phyloP scores from a whole-genome alignment of 2,329 filamentous ascomycete species.

The Xylariaceae sp. region DNA sequence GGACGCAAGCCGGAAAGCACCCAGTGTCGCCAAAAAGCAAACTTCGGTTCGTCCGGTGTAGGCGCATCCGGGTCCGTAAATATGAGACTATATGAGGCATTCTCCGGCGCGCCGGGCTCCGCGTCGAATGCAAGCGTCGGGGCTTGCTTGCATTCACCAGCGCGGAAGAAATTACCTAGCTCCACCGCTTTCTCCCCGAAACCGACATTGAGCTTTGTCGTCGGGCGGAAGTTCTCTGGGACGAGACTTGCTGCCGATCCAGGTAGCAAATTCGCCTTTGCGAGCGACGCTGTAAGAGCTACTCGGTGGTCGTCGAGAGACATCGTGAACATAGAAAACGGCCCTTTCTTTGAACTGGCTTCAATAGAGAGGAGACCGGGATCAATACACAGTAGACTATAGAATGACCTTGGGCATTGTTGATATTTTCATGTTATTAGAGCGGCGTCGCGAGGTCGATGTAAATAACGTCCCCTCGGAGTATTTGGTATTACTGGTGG shows the following conservation, averaged over 20 bases:
- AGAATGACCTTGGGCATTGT: no score
- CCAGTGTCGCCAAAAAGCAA: constrained; percentile 54
- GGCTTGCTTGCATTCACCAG: constrained; percentile 35
- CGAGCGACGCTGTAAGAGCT: constrained; percentile 33
- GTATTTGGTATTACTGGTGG: background rate
- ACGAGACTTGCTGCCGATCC: constrained; percentile 40
- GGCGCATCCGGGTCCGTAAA: constrained; percentile 53
- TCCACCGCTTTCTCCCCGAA: constrained; percentile 35
- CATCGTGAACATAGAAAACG: no score
- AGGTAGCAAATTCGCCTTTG: constrained; percentile 39
- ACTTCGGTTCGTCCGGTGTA: constrained; percentile 51
- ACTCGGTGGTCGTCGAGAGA: constrained; percentile 23
- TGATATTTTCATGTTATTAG: background rate
- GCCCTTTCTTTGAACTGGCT: no score
- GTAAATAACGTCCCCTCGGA: background rate
- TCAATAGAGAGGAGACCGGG: background rate
- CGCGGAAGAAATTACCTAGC: constrained; percentile 40
- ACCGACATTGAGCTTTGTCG: constrained; percentile 37
- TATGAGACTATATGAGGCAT: constrained; percentile 43
- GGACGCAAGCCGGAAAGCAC: constrained; percentile 42
- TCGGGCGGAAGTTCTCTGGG: constrained; percentile 40
- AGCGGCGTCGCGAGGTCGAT: background rate
- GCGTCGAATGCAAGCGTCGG: constrained; percentile 38
- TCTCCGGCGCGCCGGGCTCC: constrained; percentile 31
- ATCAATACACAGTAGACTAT: no score